Base-by-base conservation (phyloP, 2,329 filamentous ascomycete species). In the Monosporascus sp. region DNA sequence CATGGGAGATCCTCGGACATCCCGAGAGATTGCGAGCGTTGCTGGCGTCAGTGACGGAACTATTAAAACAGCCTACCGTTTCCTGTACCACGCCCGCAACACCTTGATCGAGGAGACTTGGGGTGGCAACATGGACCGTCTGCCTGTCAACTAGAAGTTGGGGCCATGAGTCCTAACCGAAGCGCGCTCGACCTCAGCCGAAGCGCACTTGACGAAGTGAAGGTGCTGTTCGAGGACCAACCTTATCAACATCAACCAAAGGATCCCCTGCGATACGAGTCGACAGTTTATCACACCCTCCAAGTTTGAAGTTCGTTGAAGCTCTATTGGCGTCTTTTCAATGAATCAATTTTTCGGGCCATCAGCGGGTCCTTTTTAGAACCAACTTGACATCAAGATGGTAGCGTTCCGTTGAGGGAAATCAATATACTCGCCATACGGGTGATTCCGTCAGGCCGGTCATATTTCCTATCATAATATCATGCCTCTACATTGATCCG, bases 21-120 rank as follows among this genome's bases (percentile, higher is more conserved):
- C 91, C n/a, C 92, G 92, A 70, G 88, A 95, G 56, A 97, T 99
- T 63, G 89, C 91, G 5, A 72, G 74, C 24, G 87, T 94, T 19
- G 91, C 89, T 1, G 90, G 91, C 60, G 94, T 99, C 27, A 97
- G 91, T 68, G 95, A 99, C 67, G 92, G 94, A 52, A 99, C 94
- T 0, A 96, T 99, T 64, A 92, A 95, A 65, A 95, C 90, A 26
- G 92, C 93, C 0, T 99, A 97, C 77, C 94, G 94, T 68, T 86
- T 89, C 65, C 79, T 99, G 48, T 93, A 92, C 68, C 78, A 80
- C 19, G 85, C 87, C 48, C 83, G 85, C 49, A 85, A 93, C 52
- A 79, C 82, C 57, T 74, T 99, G 54, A 83, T 97, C 63, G 85
- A 88, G 61, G 77, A 84, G 50, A 84, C 88, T 55, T 93, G 90